Conservation (phyloP, 2,329 filamentous ascomycete genomes). For the Fusarium brevicatenulatum region DNA sequence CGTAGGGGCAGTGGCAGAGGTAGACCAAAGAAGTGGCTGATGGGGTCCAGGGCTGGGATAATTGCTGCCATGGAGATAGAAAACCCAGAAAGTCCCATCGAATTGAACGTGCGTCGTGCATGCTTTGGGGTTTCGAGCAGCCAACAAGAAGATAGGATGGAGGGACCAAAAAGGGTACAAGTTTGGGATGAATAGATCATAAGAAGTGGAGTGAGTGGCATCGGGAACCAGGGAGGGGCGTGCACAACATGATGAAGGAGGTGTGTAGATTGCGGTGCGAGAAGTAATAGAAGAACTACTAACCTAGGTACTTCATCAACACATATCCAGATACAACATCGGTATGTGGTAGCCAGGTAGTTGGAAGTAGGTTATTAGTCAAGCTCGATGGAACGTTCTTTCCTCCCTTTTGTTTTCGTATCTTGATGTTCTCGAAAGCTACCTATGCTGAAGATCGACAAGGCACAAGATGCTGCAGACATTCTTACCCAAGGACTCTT, state of each 20-base stretch:
- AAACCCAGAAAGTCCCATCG: slow-evolving; percentile 25
- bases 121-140: slow-evolving; percentile 27
- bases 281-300: background rate
- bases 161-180: slow-evolving; percentile 33
- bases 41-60: slow-evolving; percentile 14
- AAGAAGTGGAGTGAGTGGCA: slow-evolving; percentile 42
- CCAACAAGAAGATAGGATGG: slow-evolving; percentile 40
- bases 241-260: slow-evolving; percentile 5
- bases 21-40: slow-evolving; percentile 37
- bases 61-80: slow-evolving; percentile 10
- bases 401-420: background rate
- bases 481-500: background rate
- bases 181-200: slow-evolving; percentile 35
- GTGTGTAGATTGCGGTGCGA: slow-evolving; percentile 2
- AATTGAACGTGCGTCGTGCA: slow-evolving; percentile 31
- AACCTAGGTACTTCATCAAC: background rate
- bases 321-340: background rate
- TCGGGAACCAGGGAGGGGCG: slow-evolving; percentile 39
- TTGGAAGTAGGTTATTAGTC: background rate
- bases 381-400: background rate
- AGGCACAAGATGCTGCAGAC: background rate
- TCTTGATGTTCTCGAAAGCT: background rate
- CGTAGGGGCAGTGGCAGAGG: slow-evolving; percentile 18
- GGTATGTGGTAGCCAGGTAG: slow-evolving; percentile 3
- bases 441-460: background rate